Base-by-base conservation (phyloP, 1,139 yeast species). In the Scheffersomyces illinoinensis region DNA sequence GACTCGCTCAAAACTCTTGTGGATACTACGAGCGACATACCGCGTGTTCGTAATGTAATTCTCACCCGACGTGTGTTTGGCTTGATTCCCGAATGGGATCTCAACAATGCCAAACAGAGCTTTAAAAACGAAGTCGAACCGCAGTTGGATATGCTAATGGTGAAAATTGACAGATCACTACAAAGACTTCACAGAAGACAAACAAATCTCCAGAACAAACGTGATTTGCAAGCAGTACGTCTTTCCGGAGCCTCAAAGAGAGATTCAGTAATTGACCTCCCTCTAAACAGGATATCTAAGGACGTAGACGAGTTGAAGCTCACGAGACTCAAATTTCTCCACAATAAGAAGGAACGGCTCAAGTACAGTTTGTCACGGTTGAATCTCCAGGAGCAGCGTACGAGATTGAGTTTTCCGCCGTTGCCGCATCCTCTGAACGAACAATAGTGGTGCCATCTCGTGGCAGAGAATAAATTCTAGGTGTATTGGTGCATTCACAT, bases 21-120 rank as follows among this genome's bases (percentile, higher is more conserved):
- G n/a, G 70, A 68, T 1, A 69, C 79, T 5, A 77, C 81, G 10
- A 62, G 65, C 53, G 81, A 78, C 58, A 74, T 76, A 8, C 71
- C 76, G 10, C 62, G 83, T 24, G 66, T 79, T 55, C 71, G 70
- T 55, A 71, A 69, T 50, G 77, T 79, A 23, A 66, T 80, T 24
- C 62, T 66, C 46, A 76, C 83, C 12, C 70, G 74, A 24, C 74
- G 75, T 56, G 80, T 79, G 47, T 81, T 76, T 68, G 83, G 81
- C 7, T 64, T 81, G 47, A 77, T 79, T 0, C 82, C 85, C 0
- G 80, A 77, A 59, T 67, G 69, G 60, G 85, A 81, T 62, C 61
- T 79, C 48, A 71, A 70, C n/a, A 73, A 76, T 62, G 82, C 83
- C 43, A 76, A 74, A 56, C 66, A 66, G 55, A 67, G 70, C 48